These are phyloP conservation scores for Trichocladium antarcticum DNA, from an alignment of 495 filamentous ascomycete genomes.

Conservation along the genomic window DNA sequence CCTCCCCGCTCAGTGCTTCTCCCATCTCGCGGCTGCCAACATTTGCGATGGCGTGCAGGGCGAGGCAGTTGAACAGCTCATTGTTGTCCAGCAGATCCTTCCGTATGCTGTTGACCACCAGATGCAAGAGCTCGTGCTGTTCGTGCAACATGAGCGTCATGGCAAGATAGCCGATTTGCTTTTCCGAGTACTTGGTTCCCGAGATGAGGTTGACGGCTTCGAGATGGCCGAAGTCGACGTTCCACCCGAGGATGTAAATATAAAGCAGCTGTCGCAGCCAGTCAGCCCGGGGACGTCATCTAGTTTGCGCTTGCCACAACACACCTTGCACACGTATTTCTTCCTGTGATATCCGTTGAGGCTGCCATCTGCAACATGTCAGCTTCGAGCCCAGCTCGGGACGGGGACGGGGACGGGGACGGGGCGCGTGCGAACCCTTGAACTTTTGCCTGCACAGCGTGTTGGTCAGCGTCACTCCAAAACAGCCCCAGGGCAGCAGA, in stretches of 20 bases:
- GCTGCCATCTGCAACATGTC: slow-evolving; percentile 53
- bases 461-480: not conserved
- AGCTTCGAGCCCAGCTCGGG: not conserved
- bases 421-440: slow-evolving; percentile 54
- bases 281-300: slow-evolving; percentile 1
- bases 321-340: slow-evolving; percentile 99
- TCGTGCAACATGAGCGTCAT: slow-evolving; percentile 97
- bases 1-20: slow-evolving; percentile 83
- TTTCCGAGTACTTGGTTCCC: slow-evolving; percentile 94
- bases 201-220: slow-evolving; percentile 97
- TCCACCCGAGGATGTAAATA: slow-evolving; percentile 98
- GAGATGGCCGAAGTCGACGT: slow-evolving; percentile 97
- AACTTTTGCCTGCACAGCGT: slow-evolving; percentile 54
- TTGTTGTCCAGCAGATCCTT: slow-evolving; percentile 93
- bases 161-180: slow-evolving; percentile 97
- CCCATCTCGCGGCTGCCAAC: slow-evolving; percentile 95
- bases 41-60: slow-evolving; percentile 97
- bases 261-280: slow-evolving; percentile 60
- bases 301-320: not conserved
- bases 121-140: slow-evolving; percentile 85
- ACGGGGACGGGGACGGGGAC: slow-evolving; percentile 8
- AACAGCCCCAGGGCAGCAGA: not conserved
- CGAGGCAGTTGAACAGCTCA: slow-evolving; percentile 93
- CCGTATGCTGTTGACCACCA: slow-evolving; percentile 96
- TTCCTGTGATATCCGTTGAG: slow-evolving; percentile 97